These are phyloP conservation scores for Phytophthora meadii DNA, from an alignment of 352 stramenopile species.

Conservation along the genomic window DNA sequence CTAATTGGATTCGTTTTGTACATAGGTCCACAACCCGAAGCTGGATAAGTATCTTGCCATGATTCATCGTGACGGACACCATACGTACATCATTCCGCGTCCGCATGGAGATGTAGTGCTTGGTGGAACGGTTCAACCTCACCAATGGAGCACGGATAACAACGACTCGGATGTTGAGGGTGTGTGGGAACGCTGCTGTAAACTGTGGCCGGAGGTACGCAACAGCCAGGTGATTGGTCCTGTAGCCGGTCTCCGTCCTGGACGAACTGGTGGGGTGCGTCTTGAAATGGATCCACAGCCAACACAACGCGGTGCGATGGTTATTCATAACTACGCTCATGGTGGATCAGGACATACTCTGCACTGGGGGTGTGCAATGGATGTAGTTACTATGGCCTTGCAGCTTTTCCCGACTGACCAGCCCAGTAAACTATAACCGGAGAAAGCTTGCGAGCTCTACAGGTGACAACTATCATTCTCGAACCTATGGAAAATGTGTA, in stretches of 20 bases:
- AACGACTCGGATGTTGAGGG: constrained; percentile 49
- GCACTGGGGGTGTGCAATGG: constrained; percentile 69
- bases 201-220: constrained; percentile 49
- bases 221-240: constrained; percentile 48
- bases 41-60: constrained; percentile 61
- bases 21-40: constrained; percentile 43
- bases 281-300: constrained; percentile 51
- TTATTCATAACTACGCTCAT: constrained; percentile 83
- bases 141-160: constrained; percentile 59
- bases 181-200: constrained; percentile 60
- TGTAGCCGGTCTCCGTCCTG: constrained; percentile 56
- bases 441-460: too few species aligned
- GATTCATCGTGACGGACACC: constrained; percentile 47
- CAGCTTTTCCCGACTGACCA: constrained; percentile 15
- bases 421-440: constrained; percentile 12
- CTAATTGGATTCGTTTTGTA: neutral
- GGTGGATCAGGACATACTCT: constrained; percentile 72
- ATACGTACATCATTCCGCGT: constrained; percentile 78
- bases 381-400: constrained; percentile 50
- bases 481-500: too few species aligned
- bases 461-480: too few species aligned
- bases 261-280: constrained; percentile 46
- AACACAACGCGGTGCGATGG: constrained; percentile 41
- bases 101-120: constrained; percentile 67
- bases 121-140: constrained; percentile 65